These are phyloP conservation scores for Spathaspora sp. DNA, from an alignment of 805 yeast species.

Conservation along the genomic window DNA sequence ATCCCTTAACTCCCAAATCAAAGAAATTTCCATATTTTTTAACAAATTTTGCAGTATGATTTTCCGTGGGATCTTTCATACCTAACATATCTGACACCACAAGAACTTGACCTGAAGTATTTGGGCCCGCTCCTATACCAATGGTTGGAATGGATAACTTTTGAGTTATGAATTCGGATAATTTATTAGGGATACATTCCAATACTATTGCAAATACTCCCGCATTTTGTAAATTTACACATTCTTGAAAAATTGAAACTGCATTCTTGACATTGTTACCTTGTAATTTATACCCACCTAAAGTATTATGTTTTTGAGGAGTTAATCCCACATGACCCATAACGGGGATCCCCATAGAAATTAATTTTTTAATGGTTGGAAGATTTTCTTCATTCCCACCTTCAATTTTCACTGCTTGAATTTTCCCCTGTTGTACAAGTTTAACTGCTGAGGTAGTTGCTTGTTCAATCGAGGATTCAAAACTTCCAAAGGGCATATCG, in stretches of 20 bases:
- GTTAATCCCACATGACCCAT: slow-evolving; percentile 91
- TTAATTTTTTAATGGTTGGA: slow-evolving; percentile 52
- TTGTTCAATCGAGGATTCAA: slow-evolving; percentile 58
- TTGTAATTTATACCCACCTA: slow-evolving; percentile 89
- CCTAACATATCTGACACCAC: slow-evolving; percentile 86
- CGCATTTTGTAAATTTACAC: slow-evolving; percentile 62
- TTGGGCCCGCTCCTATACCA: slow-evolving; percentile 93
- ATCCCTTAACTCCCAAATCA: slow-evolving; percentile 45
- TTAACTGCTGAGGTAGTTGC: slow-evolving; percentile 58
- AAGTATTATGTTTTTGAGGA: slow-evolving; percentile 76
- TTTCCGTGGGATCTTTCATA: slow-evolving; percentile 49
- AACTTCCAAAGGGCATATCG: slow-evolving; percentile 88
- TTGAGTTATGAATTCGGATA: slow-evolving; percentile 64
- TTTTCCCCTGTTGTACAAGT: slow-evolving; percentile 53
- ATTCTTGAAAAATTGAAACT: slow-evolving; percentile 56
- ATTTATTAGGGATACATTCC: slow-evolving; percentile 80
- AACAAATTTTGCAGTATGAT: slow-evolving; percentile 66
- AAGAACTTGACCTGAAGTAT: slow-evolving; percentile 83
- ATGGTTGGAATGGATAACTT: slow-evolving; percentile 71
- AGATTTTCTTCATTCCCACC: slow-evolving; percentile 60
- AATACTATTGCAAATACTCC: slow-evolving; percentile 76
- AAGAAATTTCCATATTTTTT: slow-evolving; percentile 59
- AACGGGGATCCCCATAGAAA: slow-evolving; percentile 77
- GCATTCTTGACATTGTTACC: slow-evolving; percentile 61
- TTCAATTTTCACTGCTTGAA: slow-evolving; percentile 79